A percentile compares a stretch with the other conserved stretches of the same genome.
These are phyloP conservation scores for Larix kaempferi DNA, from an alignment of 75 land plant genomes.

Conservation along the genomic window DNA sequence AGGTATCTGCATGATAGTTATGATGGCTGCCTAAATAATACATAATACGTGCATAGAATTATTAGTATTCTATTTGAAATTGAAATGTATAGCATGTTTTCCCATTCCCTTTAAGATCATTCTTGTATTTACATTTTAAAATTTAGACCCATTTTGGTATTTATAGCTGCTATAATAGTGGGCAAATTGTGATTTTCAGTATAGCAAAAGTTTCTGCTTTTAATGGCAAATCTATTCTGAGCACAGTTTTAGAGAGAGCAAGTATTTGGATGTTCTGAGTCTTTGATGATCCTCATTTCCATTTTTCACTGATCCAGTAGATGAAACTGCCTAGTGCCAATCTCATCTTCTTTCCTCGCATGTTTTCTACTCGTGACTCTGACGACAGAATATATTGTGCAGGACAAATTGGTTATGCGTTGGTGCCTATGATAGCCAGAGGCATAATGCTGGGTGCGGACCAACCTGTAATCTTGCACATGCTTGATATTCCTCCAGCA, in stretches of 20 bases:
- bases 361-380: not conserved
- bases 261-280: not conserved
- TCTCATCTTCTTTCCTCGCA: not conserved
- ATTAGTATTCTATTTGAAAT: not conserved
- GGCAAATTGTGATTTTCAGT: not conserved
- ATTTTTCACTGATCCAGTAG: not conserved
- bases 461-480: constrained; percentile 93
- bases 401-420: constrained; percentile 99
- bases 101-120: not conserved
- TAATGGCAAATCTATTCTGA: not conserved
- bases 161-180: not conserved
- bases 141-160: not conserved
- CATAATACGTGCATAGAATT: not conserved
- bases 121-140: not conserved
- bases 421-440: constrained; percentile 97
- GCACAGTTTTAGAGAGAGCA: not conserved
- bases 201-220: not conserved
- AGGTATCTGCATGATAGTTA: not conserved
- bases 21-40: not conserved
- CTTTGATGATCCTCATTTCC: not conserved
- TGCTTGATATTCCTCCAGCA: constrained; percentile 93
- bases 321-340: not conserved
- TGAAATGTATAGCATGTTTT: too few species aligned
- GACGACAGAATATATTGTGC: constrained; percentile 14
- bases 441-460: constrained; percentile 89